These are phyloP conservation scores for Linnemannia schmuckeri DNA, from an alignment of 192 early-diverging fungal species.

Conservation along the genomic window DNA sequence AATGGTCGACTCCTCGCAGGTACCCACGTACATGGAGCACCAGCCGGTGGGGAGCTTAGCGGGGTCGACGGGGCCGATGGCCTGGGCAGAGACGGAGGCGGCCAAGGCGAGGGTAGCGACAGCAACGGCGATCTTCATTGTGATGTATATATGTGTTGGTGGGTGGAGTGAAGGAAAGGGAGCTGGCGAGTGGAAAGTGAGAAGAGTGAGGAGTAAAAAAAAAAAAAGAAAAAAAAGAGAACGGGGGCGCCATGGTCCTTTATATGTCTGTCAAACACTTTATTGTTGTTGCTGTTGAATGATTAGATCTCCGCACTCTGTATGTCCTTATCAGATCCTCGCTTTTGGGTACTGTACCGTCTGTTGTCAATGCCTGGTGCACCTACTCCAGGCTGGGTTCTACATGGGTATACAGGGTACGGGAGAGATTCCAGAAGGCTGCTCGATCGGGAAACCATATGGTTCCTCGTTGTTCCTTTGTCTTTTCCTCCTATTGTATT, in stretches of 20 bases:
- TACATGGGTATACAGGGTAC: neutral
- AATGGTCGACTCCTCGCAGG: neutral
- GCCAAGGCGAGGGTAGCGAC: slow-evolving; percentile 9
- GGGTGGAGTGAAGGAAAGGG: neutral
- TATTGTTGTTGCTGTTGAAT: neutral
- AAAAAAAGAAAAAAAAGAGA: slow-evolving; percentile 1
- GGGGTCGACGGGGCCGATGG: slow-evolving; percentile 40
- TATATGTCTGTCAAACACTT: neutral
- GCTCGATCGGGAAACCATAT: neutral
- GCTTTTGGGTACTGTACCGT: neutral
- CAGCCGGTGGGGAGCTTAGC: slow-evolving; percentile 36
- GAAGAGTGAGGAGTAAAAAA: neutral
- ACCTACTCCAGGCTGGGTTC: too few species aligned
- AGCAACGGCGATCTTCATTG: slow-evolving; percentile 30
- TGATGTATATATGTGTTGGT: neutral
- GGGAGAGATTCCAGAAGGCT: neutral
- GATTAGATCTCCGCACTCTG: neutral
- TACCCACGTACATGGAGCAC: slow-evolving; percentile 14
- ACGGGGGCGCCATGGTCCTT: neutral
- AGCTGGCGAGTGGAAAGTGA: neutral
- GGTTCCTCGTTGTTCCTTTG: neutral
- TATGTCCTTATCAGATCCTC: neutral
- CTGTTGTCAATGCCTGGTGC: too few species aligned
- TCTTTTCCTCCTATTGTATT: neutral
- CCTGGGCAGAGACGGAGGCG: slow-evolving; percentile 21